A percentile compares a stretch with the other conserved stretches of the same genome.
phyloP scores from a whole-genome alignment of 2,329 filamentous ascomycete species.

The Tolypocladium amazonense region DNA sequence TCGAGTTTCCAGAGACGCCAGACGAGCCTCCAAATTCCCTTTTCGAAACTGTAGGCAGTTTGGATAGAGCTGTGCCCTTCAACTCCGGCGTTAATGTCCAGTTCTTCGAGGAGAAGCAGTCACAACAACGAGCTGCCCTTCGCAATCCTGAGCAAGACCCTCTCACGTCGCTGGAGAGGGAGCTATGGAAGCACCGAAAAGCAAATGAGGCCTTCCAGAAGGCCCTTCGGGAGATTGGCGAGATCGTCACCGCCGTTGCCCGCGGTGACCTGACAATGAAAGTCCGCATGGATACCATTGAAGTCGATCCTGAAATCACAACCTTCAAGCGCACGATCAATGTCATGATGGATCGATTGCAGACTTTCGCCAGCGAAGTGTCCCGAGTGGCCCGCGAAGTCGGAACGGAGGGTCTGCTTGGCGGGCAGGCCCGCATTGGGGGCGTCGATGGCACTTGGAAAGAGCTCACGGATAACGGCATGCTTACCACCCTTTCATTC shows the following conservation, averaged over 20 bases:
- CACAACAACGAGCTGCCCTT: constrained; percentile 73
- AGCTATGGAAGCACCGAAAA: constrained; percentile 93
- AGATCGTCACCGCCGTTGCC: constrained; percentile 92
- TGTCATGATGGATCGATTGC: constrained; percentile 97
- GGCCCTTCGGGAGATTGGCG: constrained; percentile 89
- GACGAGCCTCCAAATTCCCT: constrained; percentile 61
- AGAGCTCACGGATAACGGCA: constrained; percentile 80
- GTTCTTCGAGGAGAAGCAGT: constrained; percentile 72
- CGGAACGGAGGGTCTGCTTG: constrained; percentile 88
- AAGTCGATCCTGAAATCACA: constrained; percentile 97
- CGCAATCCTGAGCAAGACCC: constrained; percentile 76
- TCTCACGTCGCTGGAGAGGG: constrained; percentile 79
- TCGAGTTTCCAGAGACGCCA: constrained; percentile 67
- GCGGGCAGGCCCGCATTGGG: constrained; percentile 86
- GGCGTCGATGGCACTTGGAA: constrained; percentile 97
- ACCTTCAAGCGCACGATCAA: constrained; percentile 98
- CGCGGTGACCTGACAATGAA: constrained; percentile 94
- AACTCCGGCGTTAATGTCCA: constrained; percentile 64
- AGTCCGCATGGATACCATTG: constrained; percentile 86
- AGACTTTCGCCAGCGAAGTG: constrained; percentile 93
- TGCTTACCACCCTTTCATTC: constrained; percentile 2
- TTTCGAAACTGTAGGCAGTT: constrained; percentile 46
- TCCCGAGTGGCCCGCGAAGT: constrained; percentile 91
- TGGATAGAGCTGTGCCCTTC: constrained; percentile 28
- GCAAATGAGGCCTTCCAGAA: constrained; percentile 99